Percentiles rank a stretch among this genome's conserved stretches.
phyloP scores from a whole-genome alignment of 2,329 filamentous ascomycete species.

The Xylaria hypoxylon region DNA sequence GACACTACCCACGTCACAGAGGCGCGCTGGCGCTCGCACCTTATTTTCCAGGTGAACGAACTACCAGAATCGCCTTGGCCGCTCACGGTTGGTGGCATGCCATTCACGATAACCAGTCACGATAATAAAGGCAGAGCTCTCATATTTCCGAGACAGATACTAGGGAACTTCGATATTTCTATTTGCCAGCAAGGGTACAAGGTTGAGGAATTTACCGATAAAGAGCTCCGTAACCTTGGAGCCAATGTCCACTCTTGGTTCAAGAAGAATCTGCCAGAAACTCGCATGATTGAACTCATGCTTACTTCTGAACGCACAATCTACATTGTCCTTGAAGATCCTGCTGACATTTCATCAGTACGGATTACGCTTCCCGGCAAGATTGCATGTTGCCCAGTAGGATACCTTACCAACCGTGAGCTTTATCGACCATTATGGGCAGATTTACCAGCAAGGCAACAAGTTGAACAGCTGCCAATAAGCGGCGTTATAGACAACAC shows the following conservation, averaged over 20 bases:
- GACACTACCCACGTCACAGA: conserved; percentile 25
- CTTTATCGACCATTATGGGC: conserved; percentile 25
- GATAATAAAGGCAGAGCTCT: conserved; percentile 4
- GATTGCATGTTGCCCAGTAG: conserved; percentile 26
- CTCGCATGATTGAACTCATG: conserved; percentile 27
- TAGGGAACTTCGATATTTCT: conserved; percentile 15
- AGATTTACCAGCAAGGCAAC: conserved; percentile 20
- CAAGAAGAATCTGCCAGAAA: conserved; percentile 6
- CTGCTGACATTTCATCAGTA: conserved; percentile 12
- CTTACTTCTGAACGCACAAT: conserved; percentile 29
- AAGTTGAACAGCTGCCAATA: conserved; percentile 18
- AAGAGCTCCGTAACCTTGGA: conserved; percentile 15
- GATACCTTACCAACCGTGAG: conserved; percentile 23
- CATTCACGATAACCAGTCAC: conserved; percentile 17
- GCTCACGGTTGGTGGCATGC: conserved; percentile 27
- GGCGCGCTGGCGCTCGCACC: conserved; percentile 22
- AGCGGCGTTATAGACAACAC: conserved; percentile 20
- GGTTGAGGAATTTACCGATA: conserved; percentile 11
- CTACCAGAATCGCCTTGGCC: conserved; percentile 29
- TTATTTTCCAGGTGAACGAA: conserved; percentile 28
- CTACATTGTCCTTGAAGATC: conserved; percentile 28
- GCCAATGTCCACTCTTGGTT: conserved; percentile 8
- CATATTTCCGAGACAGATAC: conserved; percentile 11
- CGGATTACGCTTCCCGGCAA: conserved; percentile 19
- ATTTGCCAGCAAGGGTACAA: conserved; percentile 13